A percentile compares a stretch with the other conserved stretches of the same genome.
phyloP scores from a whole-genome alignment of 495 filamentous ascomycete genomes.

The Neurospora pannonica region DNA sequence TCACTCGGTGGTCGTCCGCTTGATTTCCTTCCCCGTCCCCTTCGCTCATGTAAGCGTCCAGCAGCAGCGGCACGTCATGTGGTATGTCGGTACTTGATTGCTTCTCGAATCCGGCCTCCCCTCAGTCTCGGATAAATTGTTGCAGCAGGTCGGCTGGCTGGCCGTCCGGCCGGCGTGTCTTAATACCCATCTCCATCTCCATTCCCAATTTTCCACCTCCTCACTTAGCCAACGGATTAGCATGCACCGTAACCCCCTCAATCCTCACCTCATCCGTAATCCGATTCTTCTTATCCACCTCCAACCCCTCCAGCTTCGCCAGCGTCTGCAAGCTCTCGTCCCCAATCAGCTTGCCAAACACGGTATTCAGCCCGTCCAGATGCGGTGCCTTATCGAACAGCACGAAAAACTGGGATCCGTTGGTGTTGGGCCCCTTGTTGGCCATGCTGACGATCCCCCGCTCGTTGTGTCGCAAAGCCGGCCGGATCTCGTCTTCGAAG shows the following conservation, averaged over 20 bases:
- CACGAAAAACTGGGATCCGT: slow-evolving; percentile 94
- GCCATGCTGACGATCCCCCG: slow-evolving; percentile 89
- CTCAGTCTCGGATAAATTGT: background rate
- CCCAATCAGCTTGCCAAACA: slow-evolving; percentile 74
- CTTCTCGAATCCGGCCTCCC: background rate
- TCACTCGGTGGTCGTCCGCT: background rate
- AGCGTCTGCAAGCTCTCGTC: slow-evolving; percentile 57
- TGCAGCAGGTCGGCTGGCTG: background rate
- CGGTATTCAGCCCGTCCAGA: slow-evolving; percentile 87
- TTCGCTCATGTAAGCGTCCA: too few species aligned
- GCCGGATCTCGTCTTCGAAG: slow-evolving; percentile 90
- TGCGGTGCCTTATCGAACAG: slow-evolving; percentile 78
- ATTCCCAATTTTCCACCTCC: background rate
- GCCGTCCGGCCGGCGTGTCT: too few species aligned
- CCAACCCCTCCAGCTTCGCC: slow-evolving; percentile 65
- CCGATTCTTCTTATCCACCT: slow-evolving; percentile 84
- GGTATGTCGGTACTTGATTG: background rate
- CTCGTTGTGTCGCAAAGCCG: slow-evolving; percentile 73
- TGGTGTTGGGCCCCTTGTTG: slow-evolving; percentile 77
- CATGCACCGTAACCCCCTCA: slow-evolving; percentile 75
- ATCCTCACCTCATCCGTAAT: slow-evolving; percentile 65
- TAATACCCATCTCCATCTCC: background rate
- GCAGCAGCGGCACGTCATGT: background rate
- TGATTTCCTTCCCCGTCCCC: background rate
- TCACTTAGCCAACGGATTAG: slow-evolving; percentile 81